phyloP scores from a whole-genome alignment of 306 rosid species.

The Amphicarpaea edgeworthii region DNA sequence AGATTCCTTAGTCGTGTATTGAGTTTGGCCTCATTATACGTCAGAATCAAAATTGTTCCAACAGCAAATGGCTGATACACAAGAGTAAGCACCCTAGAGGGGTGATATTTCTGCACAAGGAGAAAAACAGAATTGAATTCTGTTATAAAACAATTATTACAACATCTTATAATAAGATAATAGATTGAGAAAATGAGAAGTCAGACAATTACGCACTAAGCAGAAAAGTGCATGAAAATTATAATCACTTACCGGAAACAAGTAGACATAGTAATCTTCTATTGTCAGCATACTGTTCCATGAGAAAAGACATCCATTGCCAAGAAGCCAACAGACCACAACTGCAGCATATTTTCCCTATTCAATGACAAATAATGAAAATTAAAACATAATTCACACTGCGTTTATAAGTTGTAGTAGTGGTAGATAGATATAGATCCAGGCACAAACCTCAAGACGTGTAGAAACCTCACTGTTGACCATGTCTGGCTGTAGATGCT shows the following conservation, averaged over 20 bases:
- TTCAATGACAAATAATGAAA: neutral
- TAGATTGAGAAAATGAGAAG: conserved; percentile 4
- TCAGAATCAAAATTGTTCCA: conserved; percentile 59
- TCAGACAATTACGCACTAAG: neutral
- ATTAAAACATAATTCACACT: conserved; percentile 14
- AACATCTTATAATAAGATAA: conserved; percentile 9
- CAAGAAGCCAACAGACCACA: conserved; percentile 84
- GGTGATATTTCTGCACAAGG: conserved; percentile 70
- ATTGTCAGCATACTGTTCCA: conserved; percentile 97
- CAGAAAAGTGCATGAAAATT: conserved; percentile 21
- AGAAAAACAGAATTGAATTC: conserved; percentile 6
- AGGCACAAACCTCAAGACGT: conserved; percentile 64
- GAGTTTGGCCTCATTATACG: conserved; percentile 70
- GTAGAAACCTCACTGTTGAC: conserved; percentile 48
- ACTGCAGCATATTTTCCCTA: conserved; percentile 77
- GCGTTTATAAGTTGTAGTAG: neutral
- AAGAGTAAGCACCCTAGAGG: conserved; percentile 82
- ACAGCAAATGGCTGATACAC: conserved; percentile 95
- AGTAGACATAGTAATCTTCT: conserved; percentile 70
- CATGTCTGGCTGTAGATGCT: conserved; percentile 44
- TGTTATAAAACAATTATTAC: neutral
- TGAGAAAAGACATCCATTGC: conserved; percentile 84
- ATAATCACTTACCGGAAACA: conserved; percentile 72
- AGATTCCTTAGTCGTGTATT: conserved; percentile 75
- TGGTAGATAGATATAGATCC: neutral